phyloP scores from a whole-genome alignment of 306 rosid genomes.

The Vigna angularis region DNA sequence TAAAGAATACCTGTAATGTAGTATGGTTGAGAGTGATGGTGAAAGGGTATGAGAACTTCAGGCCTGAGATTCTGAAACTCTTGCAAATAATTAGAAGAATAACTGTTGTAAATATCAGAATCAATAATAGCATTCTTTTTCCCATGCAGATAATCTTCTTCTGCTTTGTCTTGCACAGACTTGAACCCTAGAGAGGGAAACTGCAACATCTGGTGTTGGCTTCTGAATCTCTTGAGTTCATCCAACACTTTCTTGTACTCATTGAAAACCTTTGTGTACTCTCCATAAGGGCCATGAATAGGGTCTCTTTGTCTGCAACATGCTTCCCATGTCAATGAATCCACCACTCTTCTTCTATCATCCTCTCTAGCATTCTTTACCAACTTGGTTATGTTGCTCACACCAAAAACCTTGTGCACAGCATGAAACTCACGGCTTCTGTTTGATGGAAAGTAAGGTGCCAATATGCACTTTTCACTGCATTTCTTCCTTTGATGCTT shows the following conservation, averaged over 20 bases:
- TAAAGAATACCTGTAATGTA: conserved; percentile 55
- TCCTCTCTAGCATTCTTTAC: conserved; percentile 56
- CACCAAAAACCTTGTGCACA: conserved; percentile 77
- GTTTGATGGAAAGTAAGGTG: conserved; percentile 74
- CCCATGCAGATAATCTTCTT: conserved; percentile 44
- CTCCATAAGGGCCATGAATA: conserved; percentile 71
- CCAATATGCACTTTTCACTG: conserved; percentile 60
- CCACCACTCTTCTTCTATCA: conserved; percentile 58
- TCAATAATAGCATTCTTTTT: conserved; percentile 45
- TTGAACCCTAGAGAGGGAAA: conserved; percentile 46
- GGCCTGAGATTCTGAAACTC: conserved; percentile 47
- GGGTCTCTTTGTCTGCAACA: conserved; percentile 79
- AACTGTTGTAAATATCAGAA: conserved; percentile 50
- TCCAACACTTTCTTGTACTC: conserved; percentile 58
- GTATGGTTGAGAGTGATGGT: conserved; percentile 53
- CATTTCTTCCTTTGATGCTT: conserved; percentile 90
- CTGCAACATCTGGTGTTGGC: conserved; percentile 49
- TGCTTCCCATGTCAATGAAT: conserved; percentile 89
- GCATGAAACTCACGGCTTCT: conserved; percentile 68
- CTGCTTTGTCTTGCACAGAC: conserved; percentile 41
- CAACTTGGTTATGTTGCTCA: conserved; percentile 79
- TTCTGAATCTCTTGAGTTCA: conserved; percentile 53
- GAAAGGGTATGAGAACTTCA: conserved; percentile 48
- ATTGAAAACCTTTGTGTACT: conserved; percentile 56
- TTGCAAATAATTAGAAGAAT: conserved; percentile 49